A percentile compares a stretch with the other conserved stretches of the same genome.
Conservation (phyloP, 179 eudicot genomes). For the Patellifolia procumbens region DNA sequence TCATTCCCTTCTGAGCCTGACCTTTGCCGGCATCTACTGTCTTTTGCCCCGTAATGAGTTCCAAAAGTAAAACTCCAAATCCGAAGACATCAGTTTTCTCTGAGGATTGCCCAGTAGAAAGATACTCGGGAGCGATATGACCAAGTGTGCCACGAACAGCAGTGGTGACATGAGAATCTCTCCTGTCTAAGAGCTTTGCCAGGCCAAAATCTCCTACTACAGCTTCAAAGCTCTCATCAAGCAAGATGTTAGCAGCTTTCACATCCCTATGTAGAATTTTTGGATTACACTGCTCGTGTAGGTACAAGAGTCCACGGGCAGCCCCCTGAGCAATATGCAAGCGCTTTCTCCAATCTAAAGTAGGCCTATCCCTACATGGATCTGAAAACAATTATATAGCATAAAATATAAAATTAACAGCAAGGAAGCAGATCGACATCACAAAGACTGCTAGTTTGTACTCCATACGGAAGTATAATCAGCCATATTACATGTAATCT, state of each 20-base stretch:
- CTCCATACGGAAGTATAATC: neutral
- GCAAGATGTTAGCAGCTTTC: constrained; percentile 93
- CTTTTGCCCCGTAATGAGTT: constrained; percentile 86
- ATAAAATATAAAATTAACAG: neutral
- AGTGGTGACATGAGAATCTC: constrained; percentile 91
- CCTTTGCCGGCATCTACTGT: constrained; percentile 72
- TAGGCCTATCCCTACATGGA: constrained; percentile 55
- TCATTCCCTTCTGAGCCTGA: constrained; percentile 85
- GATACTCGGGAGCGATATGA: constrained; percentile 95
- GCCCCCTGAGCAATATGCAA: constrained; percentile 86
- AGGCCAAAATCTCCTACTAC: constrained; percentile 98
- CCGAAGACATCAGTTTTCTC: constrained; percentile 96
- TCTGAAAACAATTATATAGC: constrained; percentile 40
- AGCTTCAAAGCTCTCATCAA: constrained; percentile 86
- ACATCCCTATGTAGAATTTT: constrained; percentile 96
- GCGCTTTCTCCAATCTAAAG: constrained; percentile 87
- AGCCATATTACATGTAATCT: neutral
- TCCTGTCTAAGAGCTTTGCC: constrained; percentile 84
- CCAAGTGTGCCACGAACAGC: constrained; percentile 96
- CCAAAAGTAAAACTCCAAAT: constrained; percentile 82
- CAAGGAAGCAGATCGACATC: constrained; percentile 3
- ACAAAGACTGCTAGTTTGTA: neutral
- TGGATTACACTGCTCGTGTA: constrained; percentile 94
- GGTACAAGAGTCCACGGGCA: constrained; percentile 77
- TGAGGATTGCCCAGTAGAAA: constrained; percentile 90